Evolutionary conservation across 1,284 basidiomycete genomes (phyloP), one percentile per base, ranked within the genome.

Genomic region (Ceratobasidium sp.): DNA sequence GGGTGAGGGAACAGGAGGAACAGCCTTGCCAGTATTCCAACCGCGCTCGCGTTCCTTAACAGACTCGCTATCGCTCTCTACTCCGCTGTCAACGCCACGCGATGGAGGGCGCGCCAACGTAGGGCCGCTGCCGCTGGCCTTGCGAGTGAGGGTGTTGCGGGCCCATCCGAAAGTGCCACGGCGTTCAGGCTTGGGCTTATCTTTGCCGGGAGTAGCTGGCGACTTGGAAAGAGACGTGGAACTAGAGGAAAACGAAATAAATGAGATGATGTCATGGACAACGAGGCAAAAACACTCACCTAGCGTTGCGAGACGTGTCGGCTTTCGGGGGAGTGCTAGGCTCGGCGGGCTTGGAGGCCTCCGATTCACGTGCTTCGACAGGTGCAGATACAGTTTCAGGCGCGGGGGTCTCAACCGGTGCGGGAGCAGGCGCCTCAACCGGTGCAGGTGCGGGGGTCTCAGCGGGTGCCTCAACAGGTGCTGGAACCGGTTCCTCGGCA

Each of bases 211-310:
- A 11, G 66, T 27, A 27, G 11, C 56, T 33, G 69, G 69, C 4
- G 69, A 73, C 27, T 53, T 60, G 47, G 47, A 33, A 27, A 73
- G 57, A 41, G 69, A 73, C 19, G 69, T 8, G 15, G 56, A 41
- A 57, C 57, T 73, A n/a, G 19, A 22, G 27, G 36, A n/a, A 62
- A 57, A 41, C 4, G 36, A 41, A 41, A 57, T 60, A 73, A 69
- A 36, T 59, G 22, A 63, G 62, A 63, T 53, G 69, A 73, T 62
- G 69, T 73, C 56, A 53, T n/a, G 14, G 24, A 22, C 47, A 62
- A 71, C 67, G 69, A 73, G 69, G 57, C 57, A 36, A 41, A 41
- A 45, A 17, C 31, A 36, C 69, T 73, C 22, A 73, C 69, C 69
- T 62, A 17, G 69, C 57, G 22, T 73, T 73, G n/a, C 47, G 57